Base-by-base conservation (phyloP, 495 filamentous ascomycete genomes). In the Penicillium herquei region DNA sequence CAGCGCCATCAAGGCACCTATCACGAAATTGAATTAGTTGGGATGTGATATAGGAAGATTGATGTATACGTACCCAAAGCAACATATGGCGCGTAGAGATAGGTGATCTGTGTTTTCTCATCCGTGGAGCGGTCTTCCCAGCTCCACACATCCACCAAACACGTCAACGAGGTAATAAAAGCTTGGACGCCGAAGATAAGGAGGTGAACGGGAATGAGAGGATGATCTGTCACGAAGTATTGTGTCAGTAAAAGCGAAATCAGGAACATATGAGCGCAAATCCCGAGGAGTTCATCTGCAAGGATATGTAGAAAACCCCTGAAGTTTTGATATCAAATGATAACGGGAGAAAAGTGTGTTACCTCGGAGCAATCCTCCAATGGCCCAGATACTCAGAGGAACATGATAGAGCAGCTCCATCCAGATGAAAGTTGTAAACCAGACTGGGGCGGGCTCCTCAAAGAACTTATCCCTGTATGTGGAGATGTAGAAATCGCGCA, bases 401-500 rank as follows among this genome's bases (percentile, higher is more conserved):
- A 87, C 65, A 57, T 91, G 83, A 62, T 87, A 86, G 35, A 85
- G 51, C 31, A 84, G 58, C 72, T 96, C 91, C 67, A 90, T 76
- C 68, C 79, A 84, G 30, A 85, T 72, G 66, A 87, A 92, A 5
- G 82, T 61, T 3, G 70, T 73, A 69, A 93, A 92, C 86, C 90
- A 96, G 43, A 74, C 74, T 0, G 88, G 85, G 2, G 84, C 72
- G 16, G 65, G 58, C 30, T 76, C 75, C 43, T 80, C 77, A 66
- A 91, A 88, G 74, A 92, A 89, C 26, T 85, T 88, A 71, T 96
- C 91, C 39, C 83, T 81, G 74, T 86, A 90, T 7, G 78, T 87
- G 12, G 67, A 54, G 56, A 89, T 78, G 73, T 93, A 92, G 70
- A 75, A 87, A 0, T 69, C 59, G 34, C 86, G 84, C 34, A 90